phyloP scores from a whole-genome alignment of 805 yeast genomes.

The Zygosaccharomyces gambellarensis region DNA sequence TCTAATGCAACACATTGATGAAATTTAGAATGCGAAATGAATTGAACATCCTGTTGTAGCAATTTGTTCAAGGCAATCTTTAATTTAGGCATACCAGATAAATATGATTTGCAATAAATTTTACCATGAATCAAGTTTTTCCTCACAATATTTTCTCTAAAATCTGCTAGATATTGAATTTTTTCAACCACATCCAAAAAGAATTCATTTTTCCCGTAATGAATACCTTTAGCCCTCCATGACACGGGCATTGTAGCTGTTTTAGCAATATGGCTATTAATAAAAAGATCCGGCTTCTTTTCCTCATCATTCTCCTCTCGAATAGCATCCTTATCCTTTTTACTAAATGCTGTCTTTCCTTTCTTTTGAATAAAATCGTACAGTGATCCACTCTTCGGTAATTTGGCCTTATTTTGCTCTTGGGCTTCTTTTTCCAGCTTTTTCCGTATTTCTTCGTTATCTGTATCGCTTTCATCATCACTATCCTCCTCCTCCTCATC shows the following conservation, averaged over 20 bases:
- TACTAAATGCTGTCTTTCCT: constrained; percentile 4
- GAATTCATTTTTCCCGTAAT: constrained; percentile 83
- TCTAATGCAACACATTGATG: constrained; percentile 84
- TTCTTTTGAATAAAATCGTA: constrained; percentile 10
- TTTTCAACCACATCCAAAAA: constrained; percentile 81
- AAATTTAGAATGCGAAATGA: constrained; percentile 66
- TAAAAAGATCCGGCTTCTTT: constrained; percentile 35
- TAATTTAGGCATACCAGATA: constrained; percentile 87
- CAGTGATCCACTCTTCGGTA: constrained; percentile 5
- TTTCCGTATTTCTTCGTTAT: neutral
- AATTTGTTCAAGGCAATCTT: constrained; percentile 72
- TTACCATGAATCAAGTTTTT: constrained; percentile 68
- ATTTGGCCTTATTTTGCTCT: constrained; percentile 6
- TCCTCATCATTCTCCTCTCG: constrained; percentile 7
- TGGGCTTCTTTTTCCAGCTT: neutral
- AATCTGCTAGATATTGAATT: constrained; percentile 62
- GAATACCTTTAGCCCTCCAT: constrained; percentile 91
- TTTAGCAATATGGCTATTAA: constrained; percentile 68
- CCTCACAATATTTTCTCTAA: constrained; percentile 53
- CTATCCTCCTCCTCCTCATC: constrained; percentile 10
- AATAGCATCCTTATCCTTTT: constrained; percentile 4
- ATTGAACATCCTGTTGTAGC: constrained; percentile 38
- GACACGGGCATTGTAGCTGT: constrained; percentile 74
- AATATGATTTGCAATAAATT: constrained; percentile 64
- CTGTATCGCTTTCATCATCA: constrained; percentile 6